Evolutionary conservation across 2,329 filamentous ascomycete genomes (phyloP), one percentile per base, ranked within the genome.

Genomic region (Stachybotrys elegans): DNA sequence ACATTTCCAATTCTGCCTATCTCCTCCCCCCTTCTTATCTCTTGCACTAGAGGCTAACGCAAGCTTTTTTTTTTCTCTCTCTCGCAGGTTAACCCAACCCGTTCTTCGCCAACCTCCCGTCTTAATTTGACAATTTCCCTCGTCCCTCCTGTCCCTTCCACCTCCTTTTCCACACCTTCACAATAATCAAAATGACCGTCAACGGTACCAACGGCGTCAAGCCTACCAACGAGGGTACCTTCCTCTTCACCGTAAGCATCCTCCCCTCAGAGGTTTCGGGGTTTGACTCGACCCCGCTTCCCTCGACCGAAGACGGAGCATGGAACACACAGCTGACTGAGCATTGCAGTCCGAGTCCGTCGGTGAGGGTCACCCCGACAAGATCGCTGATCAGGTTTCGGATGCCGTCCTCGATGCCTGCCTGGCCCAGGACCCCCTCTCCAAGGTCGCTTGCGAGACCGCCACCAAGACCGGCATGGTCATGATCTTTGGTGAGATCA

Each of bases 401-500:
- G 93, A 98, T 76, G 92, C 93, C 61, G 82, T 98, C 63, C 91
- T 98, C 76, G 93, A 98, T 79, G 93, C 93, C 75, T 97, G 93
- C 77, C 78, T 98, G 65, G 78, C 78, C 52, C 86, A 93, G 72
- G 93, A 98, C 70, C 92, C 92, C 56, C 83, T 96, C 66, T 97
- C 93, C 78, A 98, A 97, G 81, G 86, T 97, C 60, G 93, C 93
- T 69, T 98, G 93, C 73, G 93, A 98, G 81, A 96, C 92, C 57
- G 93, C 93, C 63, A 95, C 93, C 77, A 98, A 98, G 88, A 98
- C 93, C 58, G 93, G 93, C 72, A 88, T 98, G 93, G 80, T 98
- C 72, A 97, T 98, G 93, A 85, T 95, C 68, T 95, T 95, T 54
- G 90, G 90, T 73, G 93, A 98, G 72, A 98, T 98, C 72, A 94